These are phyloP conservation scores for Cladophialophora exuberans DNA, from an alignment of 2,329 filamentous ascomycete species.

Conservation along the genomic window DNA sequence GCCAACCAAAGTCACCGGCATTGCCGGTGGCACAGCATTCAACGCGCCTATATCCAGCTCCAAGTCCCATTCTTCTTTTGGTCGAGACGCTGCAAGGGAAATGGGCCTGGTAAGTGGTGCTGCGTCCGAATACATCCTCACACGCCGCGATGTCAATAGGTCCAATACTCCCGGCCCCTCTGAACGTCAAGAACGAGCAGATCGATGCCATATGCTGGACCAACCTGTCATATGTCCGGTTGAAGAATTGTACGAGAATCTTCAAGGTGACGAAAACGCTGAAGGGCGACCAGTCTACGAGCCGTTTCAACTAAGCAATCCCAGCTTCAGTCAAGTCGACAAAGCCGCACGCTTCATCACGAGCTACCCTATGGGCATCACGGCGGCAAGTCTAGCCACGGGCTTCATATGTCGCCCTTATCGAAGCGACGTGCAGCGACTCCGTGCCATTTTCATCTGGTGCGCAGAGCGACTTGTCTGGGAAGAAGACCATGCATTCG, in stretches of 20 bases:
- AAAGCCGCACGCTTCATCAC: conserved; percentile 93
- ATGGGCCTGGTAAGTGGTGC: conserved; percentile 64
- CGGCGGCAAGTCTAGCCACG: conserved; percentile 79
- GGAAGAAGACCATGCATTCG: conserved; percentile 92
- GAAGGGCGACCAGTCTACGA: conserved; percentile 83
- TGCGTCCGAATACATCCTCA: conserved; percentile 88
- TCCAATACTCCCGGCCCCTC: conserved; percentile 91
- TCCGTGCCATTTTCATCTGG: conserved; percentile 97
- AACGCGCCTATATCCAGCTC: conserved; percentile 35
- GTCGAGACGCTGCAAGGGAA: conserved; percentile 64
- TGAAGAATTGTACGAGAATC: conserved; percentile 80
- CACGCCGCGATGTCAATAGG: conserved; percentile 90
- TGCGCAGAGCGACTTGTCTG: conserved; percentile 91
- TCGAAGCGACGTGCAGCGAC: conserved; percentile 86
- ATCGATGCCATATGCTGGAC: conserved; percentile 94
- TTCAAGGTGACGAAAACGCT: conserved; percentile 86
- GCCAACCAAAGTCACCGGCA: conserved; percentile 58
- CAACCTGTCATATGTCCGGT: conserved; percentile 85
- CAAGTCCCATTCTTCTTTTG: conserved; percentile 38
- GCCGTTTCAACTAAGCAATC: conserved; percentile 65
- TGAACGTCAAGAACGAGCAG: conserved; percentile 79
- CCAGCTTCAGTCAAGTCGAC: conserved; percentile 86
- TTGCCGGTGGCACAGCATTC: conserved; percentile 54
- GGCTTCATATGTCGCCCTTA: conserved; percentile 93
- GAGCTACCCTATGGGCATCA: conserved; percentile 79